phyloP scores from a whole-genome alignment of 2,329 filamentous ascomycete genomes.

The Clarireedia hainanense region DNA sequence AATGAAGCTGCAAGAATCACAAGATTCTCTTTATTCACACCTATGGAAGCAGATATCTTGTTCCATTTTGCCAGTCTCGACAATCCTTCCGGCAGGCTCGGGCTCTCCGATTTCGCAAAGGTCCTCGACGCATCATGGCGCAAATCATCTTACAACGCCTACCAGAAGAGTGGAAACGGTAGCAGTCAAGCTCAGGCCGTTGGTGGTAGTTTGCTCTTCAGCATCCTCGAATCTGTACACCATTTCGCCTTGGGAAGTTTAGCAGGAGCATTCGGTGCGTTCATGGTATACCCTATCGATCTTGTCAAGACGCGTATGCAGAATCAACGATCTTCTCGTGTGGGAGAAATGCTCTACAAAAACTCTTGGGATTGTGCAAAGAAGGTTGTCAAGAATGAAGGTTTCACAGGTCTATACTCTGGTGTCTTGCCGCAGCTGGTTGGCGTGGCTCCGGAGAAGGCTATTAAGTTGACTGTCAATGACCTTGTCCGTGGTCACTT shows the following conservation, averaged over 20 bases:
- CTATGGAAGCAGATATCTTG: slow-evolving; percentile 97
- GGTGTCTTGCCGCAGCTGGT: slow-evolving; percentile 92
- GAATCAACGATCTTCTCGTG: slow-evolving; percentile 79
- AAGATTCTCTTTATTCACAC: slow-evolving; percentile 91
- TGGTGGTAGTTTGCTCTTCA: slow-evolving; percentile 50
- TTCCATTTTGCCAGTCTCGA: slow-evolving; percentile 97
- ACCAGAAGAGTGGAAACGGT: slow-evolving; percentile 30
- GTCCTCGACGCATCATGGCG: slow-evolving; percentile 93
- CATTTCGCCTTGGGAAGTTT: slow-evolving; percentile 85
- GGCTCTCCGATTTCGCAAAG: slow-evolving; percentile 81
- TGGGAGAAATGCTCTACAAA: slow-evolving; percentile 86
- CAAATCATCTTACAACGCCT: slow-evolving; percentile 36
- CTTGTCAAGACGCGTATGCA: slow-evolving; percentile 98
- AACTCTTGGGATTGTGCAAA: slow-evolving; percentile 93
- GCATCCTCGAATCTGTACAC: slow-evolving; percentile 69
- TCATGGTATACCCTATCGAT: slow-evolving; percentile 99
- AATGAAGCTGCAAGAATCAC: slow-evolving; percentile 88
- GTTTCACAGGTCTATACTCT: slow-evolving; percentile 82
- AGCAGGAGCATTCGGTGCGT: slow-evolving; percentile 93
- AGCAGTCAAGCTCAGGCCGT: slow-evolving; percentile 43
- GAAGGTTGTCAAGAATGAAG: slow-evolving; percentile 91
- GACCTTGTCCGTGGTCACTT: slow-evolving; percentile 76
- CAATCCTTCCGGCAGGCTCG: slow-evolving; percentile 76
- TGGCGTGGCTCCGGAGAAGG: slow-evolving; percentile 97
- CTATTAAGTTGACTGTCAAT: slow-evolving; percentile 98